Evolutionary conservation across 169 alveolate genomes (phyloP).

Genomic region (Plasmodium fragile): DNA sequence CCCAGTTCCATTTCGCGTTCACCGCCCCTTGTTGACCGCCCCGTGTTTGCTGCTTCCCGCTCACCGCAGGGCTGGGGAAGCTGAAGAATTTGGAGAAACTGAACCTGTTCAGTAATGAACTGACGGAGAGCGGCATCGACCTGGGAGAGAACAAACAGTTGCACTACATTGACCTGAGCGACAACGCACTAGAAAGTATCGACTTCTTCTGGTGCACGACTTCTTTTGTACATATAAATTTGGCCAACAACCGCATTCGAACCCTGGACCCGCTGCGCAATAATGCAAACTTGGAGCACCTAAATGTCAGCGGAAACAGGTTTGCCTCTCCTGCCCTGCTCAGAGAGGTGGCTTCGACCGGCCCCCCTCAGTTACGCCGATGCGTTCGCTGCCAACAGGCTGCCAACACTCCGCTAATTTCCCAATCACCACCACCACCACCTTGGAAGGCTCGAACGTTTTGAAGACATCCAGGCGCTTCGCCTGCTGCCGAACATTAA

Average conservation of each 20-base stretch:
- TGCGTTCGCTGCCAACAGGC: not conserved
- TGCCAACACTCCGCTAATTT: too few relatives aligned
- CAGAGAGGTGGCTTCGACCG: not conserved
- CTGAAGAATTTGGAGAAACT: slow-evolving; percentile 43
- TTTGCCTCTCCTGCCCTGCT: not conserved
- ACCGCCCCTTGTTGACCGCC: not conserved
- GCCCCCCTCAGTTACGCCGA: too few relatives aligned
- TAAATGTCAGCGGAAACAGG: slow-evolving; percentile 72
- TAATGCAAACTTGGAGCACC: slow-evolving; percentile 35
- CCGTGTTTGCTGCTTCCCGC: not conserved
- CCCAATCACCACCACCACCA: not conserved
- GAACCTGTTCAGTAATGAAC: slow-evolving; percentile 44
- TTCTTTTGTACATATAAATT: slow-evolving; percentile 11
- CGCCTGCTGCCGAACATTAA: slow-evolving; percentile 16
- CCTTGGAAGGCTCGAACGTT: slow-evolving; percentile 35
- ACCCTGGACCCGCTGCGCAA: slow-evolving; percentile 37
- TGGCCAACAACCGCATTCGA: slow-evolving; percentile 50
- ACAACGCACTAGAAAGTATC: slow-evolving; percentile 41
- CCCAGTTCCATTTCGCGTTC: not conserved
- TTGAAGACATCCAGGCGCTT: slow-evolving; percentile 58
- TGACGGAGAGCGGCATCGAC: slow-evolving; percentile 39
- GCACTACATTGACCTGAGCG: slow-evolving; percentile 56
- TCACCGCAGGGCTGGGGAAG: slow-evolving; percentile 24
- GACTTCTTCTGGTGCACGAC: slow-evolving; percentile 34
- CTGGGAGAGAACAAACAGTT: slow-evolving; percentile 37